These are phyloP conservation scores for Rubroboletus pulcherrimus DNA, from an alignment of 768 basidiomycete species.

Conservation along the genomic window DNA sequence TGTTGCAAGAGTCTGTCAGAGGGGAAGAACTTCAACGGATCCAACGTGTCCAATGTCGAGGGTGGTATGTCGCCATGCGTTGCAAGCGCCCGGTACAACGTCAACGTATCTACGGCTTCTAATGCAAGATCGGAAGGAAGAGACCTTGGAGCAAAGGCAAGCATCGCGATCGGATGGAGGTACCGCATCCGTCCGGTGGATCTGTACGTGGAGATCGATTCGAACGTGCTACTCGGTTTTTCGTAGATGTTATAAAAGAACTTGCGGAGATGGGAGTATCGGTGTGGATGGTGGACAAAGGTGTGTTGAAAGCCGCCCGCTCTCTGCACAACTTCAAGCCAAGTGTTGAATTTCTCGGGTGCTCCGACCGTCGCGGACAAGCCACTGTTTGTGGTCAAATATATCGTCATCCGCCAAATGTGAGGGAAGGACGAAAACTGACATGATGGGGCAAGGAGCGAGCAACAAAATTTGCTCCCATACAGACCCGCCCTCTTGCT, in stretches of 20 bases:
- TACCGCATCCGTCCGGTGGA: constrained; percentile 44
- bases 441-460: constrained; percentile 73
- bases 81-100: constrained; percentile 46
- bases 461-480: constrained; percentile 76
- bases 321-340: constrained; percentile 60
- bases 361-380: constrained; percentile 69
- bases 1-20: constrained; percentile 44
- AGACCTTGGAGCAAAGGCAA: constrained; percentile 48
- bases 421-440: constrained; percentile 18
- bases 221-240: constrained; percentile 26
- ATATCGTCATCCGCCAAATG: neutral
- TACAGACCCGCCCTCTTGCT: constrained; percentile 63
- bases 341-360: constrained; percentile 60
- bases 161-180: constrained; percentile 59
- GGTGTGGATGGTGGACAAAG: constrained; percentile 61
- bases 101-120: constrained; percentile 55
- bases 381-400: constrained; percentile 39
- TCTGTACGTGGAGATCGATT: constrained; percentile 34
- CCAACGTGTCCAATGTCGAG: constrained; percentile 26
- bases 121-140: constrained; percentile 63
- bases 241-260: constrained; percentile 47
- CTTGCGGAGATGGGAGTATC: constrained; percentile 73
- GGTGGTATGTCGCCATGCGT: constrained; percentile 22
- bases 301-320: constrained; percentile 56
- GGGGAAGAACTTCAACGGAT: constrained; percentile 47